Evolutionary conservation across 805 yeast species (phyloP).

Genomic region (Starmerella apis): DNA sequence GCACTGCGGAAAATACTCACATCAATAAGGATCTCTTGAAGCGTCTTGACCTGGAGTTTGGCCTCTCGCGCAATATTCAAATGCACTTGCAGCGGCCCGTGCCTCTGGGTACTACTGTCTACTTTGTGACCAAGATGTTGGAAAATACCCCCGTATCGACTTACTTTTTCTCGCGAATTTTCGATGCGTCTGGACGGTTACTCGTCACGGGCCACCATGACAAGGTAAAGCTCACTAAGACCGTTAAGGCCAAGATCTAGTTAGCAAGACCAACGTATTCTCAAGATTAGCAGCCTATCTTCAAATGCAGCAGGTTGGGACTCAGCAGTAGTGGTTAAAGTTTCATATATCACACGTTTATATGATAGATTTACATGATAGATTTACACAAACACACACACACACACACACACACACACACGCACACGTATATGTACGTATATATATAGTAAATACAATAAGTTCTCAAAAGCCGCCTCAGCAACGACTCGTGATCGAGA

Average conservation of each 20-base stretch:
- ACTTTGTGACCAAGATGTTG: slow-evolving; percentile 14
- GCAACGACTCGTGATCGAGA: too few species aligned
- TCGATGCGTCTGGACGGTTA: slow-evolving; percentile 12
- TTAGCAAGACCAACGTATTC: not conserved
- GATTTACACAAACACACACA: too few species aligned
- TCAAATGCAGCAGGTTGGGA: too few species aligned
- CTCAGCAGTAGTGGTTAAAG: too few species aligned
- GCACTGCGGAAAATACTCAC: not conserved
- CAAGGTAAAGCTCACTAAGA: slow-evolving; percentile 20
- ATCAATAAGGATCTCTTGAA: slow-evolving; percentile 1
- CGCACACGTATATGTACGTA: too few species aligned
- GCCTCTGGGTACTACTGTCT: slow-evolving; percentile 12
- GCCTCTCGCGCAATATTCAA: slow-evolving; percentile 21
- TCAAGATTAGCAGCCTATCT: too few species aligned
- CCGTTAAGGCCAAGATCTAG: slow-evolving; percentile 16
- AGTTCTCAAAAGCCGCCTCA: too few species aligned
- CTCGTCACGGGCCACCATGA: slow-evolving; percentile 21
- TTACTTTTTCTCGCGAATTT: slow-evolving; percentile 10
- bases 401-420: too few species aligned
- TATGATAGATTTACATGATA: too few species aligned
- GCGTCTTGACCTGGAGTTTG: slow-evolving; percentile 9
- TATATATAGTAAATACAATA: too few species aligned
- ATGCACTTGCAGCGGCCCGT: slow-evolving; percentile 18
- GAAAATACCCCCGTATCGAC: slow-evolving; percentile 17
- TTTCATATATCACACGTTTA: too few species aligned